Base-by-base conservation (phyloP, 495 filamentous ascomycete genomes). In the Elaphomyces granulatus region DNA sequence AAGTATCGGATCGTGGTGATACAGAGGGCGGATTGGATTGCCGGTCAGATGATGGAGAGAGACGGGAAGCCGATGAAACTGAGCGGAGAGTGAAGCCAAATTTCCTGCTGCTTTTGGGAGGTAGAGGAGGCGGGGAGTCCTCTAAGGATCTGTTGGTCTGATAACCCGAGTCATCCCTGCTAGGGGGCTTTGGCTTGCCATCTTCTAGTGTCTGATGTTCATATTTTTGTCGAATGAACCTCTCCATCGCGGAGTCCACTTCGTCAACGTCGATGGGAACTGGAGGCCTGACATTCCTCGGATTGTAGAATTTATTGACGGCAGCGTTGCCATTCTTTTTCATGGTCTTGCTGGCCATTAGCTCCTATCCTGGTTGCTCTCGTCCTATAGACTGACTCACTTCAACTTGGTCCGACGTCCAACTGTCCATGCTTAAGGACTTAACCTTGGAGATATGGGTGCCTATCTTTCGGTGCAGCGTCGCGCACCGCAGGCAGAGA, bases 401-500 rank as follows among this genome's bases (percentile, higher is more conserved):
- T 61, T 96, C 90, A 40, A 98, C 86, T 61, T 98, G 92, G 23
- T 95, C 90, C 53, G 76, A 78, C 32, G 82, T 74, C 90, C 90
- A 98, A 36, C 76, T 85, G 54, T 98, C 90, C 90, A 96, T 95
- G 47, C 81, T 93, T 64, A 96, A 63, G 7, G 87, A 94, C 60
- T 98, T 98, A 60, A 98, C 84, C 59, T 96, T 98, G 33, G 88
- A 94, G 41, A 98, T 83, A 56, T 98, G 90, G 37, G 87, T 96
- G 38, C 92, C 92, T 50, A 96, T 70, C 61, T 96, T 96, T 50
- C 90, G 85, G 66, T 98, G 90, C 55, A 96, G 67, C 20, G 85
- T 73, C 41, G 87, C 90, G 72, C 90, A 98, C 55, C 92, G 84
- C 81, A 95, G 87, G 64, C 90, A 98, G 4, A 98, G 72, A 62